Evolutionary conservation across 108 stramenopile species (phyloP).

Genomic region (Skeletonema grethae): DNA sequence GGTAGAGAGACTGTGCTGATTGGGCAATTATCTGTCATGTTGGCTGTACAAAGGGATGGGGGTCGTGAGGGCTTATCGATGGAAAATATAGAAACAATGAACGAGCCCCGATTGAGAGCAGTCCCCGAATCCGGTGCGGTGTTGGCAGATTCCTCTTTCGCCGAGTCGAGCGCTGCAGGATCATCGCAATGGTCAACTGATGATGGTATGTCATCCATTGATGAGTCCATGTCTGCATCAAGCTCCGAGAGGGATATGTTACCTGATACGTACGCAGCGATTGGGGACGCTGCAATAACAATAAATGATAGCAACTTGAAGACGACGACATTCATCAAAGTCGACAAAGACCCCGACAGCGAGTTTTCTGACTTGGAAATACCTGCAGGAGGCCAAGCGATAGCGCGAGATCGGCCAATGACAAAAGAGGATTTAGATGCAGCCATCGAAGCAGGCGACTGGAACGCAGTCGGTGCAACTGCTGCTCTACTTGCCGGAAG

Average conservation of each 20-base stretch:
- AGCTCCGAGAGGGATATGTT: not conserved
- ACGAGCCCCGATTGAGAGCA: not conserved
- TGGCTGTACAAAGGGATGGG: slow-evolving; percentile 21
- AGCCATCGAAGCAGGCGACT: slow-evolving; percentile 85
- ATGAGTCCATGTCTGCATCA: slow-evolving; percentile 22
- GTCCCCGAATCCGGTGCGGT: not conserved
- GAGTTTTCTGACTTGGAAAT: not conserved
- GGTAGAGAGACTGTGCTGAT: slow-evolving; percentile 65
- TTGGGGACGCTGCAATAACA: not conserved
- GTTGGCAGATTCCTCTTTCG: not conserved
- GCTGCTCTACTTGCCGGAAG: slow-evolving; percentile 74
- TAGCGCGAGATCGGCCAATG: not conserved
- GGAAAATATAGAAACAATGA: not conserved
- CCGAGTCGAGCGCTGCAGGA: slow-evolving; percentile 10
- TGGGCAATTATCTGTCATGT: slow-evolving; percentile 58
- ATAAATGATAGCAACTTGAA: not conserved
- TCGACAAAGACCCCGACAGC: not conserved
- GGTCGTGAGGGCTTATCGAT: not conserved
- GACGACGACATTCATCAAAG: not conserved
- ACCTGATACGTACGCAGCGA: not conserved
- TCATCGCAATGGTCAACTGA: slow-evolving; percentile 38
- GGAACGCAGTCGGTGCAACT: slow-evolving; percentile 87
- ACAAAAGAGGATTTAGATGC: slow-evolving; percentile 66
- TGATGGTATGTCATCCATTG: slow-evolving; percentile 46
- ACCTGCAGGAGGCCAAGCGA: not conserved